phyloP scores from a whole-genome alignment of 768 basidiomycete species.

The Stropharia rugosoannulata region DNA sequence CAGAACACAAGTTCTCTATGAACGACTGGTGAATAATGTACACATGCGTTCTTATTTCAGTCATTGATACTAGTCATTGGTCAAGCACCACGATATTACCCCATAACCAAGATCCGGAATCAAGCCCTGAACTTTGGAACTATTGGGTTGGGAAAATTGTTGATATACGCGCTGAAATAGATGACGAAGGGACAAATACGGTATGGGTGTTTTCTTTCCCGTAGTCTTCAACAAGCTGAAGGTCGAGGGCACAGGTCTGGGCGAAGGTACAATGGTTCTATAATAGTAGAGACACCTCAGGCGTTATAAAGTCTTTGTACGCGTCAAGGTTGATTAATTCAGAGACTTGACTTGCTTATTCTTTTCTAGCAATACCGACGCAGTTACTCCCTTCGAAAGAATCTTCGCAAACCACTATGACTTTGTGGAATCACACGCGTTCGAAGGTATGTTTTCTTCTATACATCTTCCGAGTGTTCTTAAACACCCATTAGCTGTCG shows the following conservation, averaged over 20 bases:
- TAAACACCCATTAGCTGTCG: slow-evolving; percentile 27
- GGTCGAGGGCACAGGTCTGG: slow-evolving; percentile 43
- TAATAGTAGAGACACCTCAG: slow-evolving; percentile 43
- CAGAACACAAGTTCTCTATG: slow-evolving; percentile 26
- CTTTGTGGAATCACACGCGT: slow-evolving; percentile 40
- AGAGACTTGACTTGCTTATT: background rate
- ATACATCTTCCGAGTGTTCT: background rate
- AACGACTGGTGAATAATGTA: slow-evolving; percentile 34
- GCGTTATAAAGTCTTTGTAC: slow-evolving; percentile 48
- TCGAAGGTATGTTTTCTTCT: slow-evolving; percentile 39
- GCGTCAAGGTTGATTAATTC: slow-evolving; percentile 14
- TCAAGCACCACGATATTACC: slow-evolving; percentile 45
- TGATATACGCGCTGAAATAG: slow-evolving; percentile 38
- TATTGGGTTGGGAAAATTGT: slow-evolving; percentile 54
- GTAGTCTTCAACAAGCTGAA: background rate
- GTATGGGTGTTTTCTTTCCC: slow-evolving; percentile 21
- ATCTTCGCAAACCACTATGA: slow-evolving; percentile 49
- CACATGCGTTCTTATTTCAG: background rate
- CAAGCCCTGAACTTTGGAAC: slow-evolving; percentile 28
- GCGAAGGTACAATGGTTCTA: slow-evolving; percentile 56
- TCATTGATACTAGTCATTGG: background rate
- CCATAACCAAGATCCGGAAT: slow-evolving; percentile 21
- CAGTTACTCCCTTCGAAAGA: slow-evolving; percentile 48
- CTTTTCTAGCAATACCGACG: slow-evolving; percentile 31
- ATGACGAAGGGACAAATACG: slow-evolving; percentile 23